Percentiles rank a stretch among this genome's conserved stretches.
Evolutionary conservation across 768 basidiomycete genomes (phyloP).

Genomic region (Omphalotus guepiniiformis): DNA sequence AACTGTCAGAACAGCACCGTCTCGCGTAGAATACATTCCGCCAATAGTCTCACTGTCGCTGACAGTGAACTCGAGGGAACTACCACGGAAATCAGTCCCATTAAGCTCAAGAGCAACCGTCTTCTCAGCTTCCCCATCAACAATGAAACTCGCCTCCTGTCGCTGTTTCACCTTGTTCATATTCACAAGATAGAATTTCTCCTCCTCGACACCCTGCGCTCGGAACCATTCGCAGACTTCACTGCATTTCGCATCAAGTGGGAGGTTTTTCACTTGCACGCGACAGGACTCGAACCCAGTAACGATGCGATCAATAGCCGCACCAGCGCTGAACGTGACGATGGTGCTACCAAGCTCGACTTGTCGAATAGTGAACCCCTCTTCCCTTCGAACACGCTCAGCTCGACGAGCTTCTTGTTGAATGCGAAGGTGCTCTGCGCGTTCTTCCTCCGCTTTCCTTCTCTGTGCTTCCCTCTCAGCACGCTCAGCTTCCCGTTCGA

Average conservation of each 20-base stretch:
- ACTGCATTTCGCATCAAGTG: constrained; percentile 29
- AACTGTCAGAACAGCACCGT: constrained; percentile 39
- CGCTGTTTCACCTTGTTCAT: constrained; percentile 23
- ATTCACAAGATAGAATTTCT: constrained; percentile 29
- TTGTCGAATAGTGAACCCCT: constrained; percentile 35
- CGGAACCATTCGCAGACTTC: constrained; percentile 42
- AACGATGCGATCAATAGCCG: constrained; percentile 39
- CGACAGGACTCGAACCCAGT: constrained; percentile 51
- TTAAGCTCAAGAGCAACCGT: constrained; percentile 41
- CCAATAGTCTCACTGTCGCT: constrained; percentile 29
- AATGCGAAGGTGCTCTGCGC: constrained; percentile 14
- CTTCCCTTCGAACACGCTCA: constrained; percentile 15
- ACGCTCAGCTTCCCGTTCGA: not conserved
- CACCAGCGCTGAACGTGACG: constrained; percentile 46
- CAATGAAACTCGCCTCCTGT: constrained; percentile 40
- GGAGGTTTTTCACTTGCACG: constrained; percentile 43
- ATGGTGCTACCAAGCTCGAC: constrained; percentile 45
- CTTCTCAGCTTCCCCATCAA: constrained; percentile 35
- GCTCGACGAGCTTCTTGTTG: constrained; percentile 9
- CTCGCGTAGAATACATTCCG: constrained; percentile 36
- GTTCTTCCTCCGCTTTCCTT: not conserved
- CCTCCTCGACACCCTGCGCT: constrained; percentile 35
- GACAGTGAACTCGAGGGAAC: constrained; percentile 38
- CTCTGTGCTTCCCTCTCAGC: not conserved
- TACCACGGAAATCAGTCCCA: constrained; percentile 43